Percentiles rank a stretch among this genome's conserved stretches.
These are phyloP conservation scores for Pythium myriotylum DNA, from an alignment of 352 stramenopile species.

Conservation along the genomic window DNA sequence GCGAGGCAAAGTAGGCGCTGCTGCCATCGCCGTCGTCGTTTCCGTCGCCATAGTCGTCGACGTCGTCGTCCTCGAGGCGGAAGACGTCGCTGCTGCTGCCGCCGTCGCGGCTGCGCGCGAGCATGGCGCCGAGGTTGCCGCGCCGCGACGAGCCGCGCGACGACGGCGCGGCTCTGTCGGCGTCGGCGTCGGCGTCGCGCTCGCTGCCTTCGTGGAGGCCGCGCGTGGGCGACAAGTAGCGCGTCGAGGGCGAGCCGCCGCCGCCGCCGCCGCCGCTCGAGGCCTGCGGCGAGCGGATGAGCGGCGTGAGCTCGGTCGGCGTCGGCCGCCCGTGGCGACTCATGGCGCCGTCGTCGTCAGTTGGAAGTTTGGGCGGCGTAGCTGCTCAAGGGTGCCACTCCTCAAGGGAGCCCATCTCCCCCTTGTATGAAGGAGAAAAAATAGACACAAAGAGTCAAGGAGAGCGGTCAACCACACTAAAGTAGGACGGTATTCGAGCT, in stretches of 20 bases:
- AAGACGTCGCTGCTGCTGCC: slow-evolving; percentile 11
- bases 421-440: no score
- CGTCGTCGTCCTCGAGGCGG: slow-evolving; percentile 30
- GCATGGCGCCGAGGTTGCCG: slow-evolving; percentile 12
- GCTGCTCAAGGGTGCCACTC: no score
- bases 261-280: background rate
- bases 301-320: slow-evolving; percentile 57
- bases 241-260: slow-evolving; percentile 1
- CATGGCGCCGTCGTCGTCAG: slow-evolving; percentile 2
- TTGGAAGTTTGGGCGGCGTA: no score
- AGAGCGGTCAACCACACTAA: no score
- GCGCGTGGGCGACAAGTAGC: slow-evolving; percentile 12
- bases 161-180: background rate
- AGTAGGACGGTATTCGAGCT: no score
- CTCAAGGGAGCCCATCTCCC: no score
- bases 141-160: background rate
- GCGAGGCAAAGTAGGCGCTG: slow-evolving; percentile 61
- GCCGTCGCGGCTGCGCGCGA: background rate
- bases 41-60: slow-evolving; percentile 13
- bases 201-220: background rate
- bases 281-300: slow-evolving; percentile 36
- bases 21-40: slow-evolving; percentile 13
- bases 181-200: background rate
- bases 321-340: slow-evolving; percentile 15
- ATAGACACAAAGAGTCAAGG: no score